A percentile compares a stretch with the other conserved stretches of the same genome.
Evolutionary conservation across 768 basidiomycete species (phyloP).

Genomic region (Filobasidium floriforme): DNA sequence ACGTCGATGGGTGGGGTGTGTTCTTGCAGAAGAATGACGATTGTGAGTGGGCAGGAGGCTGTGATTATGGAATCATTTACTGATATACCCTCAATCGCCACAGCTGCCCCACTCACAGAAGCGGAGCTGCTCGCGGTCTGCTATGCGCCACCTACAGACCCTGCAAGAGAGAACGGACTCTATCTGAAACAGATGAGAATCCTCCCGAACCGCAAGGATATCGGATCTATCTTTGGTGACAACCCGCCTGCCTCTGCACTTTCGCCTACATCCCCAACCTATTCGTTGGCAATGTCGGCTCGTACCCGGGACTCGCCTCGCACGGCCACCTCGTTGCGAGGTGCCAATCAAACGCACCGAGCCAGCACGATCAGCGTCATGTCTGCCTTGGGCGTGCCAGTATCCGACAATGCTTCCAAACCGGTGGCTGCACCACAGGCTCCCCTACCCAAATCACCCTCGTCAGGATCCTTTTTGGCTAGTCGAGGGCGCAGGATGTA

Average conservation of each 20-base stretch:
- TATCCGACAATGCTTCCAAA: constrained; percentile 58
- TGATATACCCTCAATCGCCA: constrained; percentile 5
- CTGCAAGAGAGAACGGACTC: constrained; percentile 69
- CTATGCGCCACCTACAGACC: constrained; percentile 68
- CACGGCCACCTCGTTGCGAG: constrained; percentile 18
- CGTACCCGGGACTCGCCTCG: constrained; percentile 21
- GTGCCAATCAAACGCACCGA: constrained; percentile 63
- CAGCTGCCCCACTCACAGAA: constrained; percentile 71
- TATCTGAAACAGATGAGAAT: constrained; percentile 56
- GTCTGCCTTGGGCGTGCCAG: constrained; percentile 81
- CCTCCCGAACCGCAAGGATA: constrained; percentile 45
- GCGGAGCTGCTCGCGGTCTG: constrained; percentile 74
- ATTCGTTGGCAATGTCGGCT: constrained; percentile 34
- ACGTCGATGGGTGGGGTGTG: constrained; percentile 83
- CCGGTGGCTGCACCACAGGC: constrained; percentile 51
- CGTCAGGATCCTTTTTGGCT: constrained; percentile 42
- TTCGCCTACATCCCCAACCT: constrained; percentile 46
- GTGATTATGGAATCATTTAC: constrained; percentile 2
- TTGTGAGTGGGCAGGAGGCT: constrained; percentile 41
- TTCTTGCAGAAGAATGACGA: constrained; percentile 52
- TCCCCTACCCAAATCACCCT: constrained; percentile 35
- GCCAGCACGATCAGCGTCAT: constrained; percentile 92
- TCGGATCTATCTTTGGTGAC: constrained; percentile 53
- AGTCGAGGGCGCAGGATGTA: constrained; percentile 44
- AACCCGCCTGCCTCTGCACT: constrained; percentile 44